phyloP scores from a whole-genome alignment of 2,329 filamentous ascomycete species.

The Calonectria fujianensis region DNA sequence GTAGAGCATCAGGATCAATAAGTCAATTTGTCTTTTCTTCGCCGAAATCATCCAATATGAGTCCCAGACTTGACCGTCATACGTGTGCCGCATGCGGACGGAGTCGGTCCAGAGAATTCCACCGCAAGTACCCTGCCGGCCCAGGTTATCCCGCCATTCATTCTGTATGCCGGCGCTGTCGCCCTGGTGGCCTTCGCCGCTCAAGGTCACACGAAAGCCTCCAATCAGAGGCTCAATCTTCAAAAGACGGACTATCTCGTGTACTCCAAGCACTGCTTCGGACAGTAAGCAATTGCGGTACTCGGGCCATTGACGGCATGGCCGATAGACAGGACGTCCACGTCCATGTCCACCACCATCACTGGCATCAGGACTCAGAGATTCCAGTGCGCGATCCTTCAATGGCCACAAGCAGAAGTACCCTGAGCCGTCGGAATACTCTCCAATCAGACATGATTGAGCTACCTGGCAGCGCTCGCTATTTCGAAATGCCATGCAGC shows the following conservation, averaged over 20 bases:
- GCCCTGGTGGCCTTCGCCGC: slow-evolving; percentile 21
- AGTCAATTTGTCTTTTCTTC: neutral
- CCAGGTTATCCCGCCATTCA: slow-evolving; percentile 20
- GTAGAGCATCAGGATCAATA: neutral
- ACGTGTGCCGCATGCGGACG: slow-evolving; percentile 13
- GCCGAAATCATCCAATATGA: slow-evolving; percentile 8
- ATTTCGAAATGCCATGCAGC: slow-evolving; percentile 21
- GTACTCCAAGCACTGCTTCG: slow-evolving; percentile 5
- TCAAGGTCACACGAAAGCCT: slow-evolving; percentile 17
- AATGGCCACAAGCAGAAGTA: slow-evolving; percentile 3
- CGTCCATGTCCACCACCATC: slow-evolving; percentile 23
- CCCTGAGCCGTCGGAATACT: slow-evolving; percentile 7
- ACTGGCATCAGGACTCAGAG: slow-evolving; percentile 23
- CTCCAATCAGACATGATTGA: slow-evolving; percentile 10
- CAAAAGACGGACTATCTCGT: slow-evolving; percentile 8
- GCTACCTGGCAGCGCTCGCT: neutral
- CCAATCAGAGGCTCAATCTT: slow-evolving; percentile 3
- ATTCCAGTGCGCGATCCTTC: neutral
- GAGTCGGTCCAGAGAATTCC: slow-evolving; percentile 19
- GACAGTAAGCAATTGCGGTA: slow-evolving; percentile 2
- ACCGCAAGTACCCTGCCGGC: slow-evolving; percentile 20
- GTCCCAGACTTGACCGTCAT: slow-evolving; percentile 13
- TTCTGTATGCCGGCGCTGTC: slow-evolving; percentile 21
- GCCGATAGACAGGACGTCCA: slow-evolving; percentile 10
- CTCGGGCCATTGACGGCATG: neutral